phyloP scores from a whole-genome alignment of 192 early-diverging fungal species.

The Chytriomyces hyalinus region DNA sequence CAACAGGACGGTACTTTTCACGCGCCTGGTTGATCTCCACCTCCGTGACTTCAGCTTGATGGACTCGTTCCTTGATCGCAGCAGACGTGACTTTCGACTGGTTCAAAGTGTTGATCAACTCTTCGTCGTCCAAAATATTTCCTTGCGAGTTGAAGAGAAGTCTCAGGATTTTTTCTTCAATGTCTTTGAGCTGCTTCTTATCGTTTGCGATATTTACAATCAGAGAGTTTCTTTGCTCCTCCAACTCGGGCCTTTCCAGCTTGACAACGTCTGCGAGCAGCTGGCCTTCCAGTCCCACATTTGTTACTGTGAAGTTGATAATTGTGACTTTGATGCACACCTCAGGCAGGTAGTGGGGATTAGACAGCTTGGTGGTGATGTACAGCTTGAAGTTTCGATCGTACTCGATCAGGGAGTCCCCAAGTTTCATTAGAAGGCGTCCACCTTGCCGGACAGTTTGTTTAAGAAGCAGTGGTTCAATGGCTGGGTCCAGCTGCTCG shows the following conservation, averaged over 20 bases:
- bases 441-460: constrained; percentile 66
- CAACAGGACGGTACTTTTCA: constrained; percentile 64
- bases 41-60: constrained; percentile 62
- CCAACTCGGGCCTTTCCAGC: constrained; percentile 64
- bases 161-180: constrained; percentile 68
- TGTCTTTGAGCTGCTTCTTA: constrained; percentile 67
- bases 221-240: constrained; percentile 65
- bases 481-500: constrained; percentile 63
- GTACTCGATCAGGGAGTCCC: constrained; percentile 66
- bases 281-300: constrained; percentile 65
- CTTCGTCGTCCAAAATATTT: constrained; percentile 70
- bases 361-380: constrained; percentile 67
- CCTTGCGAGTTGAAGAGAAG: constrained; percentile 67
- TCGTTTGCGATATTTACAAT: constrained; percentile 67
- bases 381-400: constrained; percentile 69
- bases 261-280: constrained; percentile 66
- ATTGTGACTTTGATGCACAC: constrained; percentile 72
- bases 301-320: constrained; percentile 71
- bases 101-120: constrained; percentile 66
- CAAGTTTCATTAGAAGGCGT: constrained; percentile 63
- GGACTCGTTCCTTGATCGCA: constrained; percentile 62
- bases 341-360: constrained; percentile 68
- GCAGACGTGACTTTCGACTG: constrained; percentile 70
- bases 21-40: constrained; percentile 61
- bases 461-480: constrained; percentile 65